Evolutionary conservation across 148 eudicot species (phyloP).

Genomic region (Camellia sinensis): DNA sequence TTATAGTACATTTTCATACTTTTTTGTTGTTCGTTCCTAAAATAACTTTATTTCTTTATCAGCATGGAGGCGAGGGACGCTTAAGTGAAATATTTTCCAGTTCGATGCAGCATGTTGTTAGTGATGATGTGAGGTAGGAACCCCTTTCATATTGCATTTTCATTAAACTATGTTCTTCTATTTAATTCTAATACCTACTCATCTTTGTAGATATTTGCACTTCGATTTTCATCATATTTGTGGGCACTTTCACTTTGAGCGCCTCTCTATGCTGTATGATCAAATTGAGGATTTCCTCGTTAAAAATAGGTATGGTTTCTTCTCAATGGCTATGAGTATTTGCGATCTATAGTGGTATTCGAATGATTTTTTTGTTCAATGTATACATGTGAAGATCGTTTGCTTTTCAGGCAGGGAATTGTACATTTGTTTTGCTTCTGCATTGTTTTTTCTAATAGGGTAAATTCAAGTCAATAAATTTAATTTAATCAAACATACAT

Average conservation of each 20-base stretch:
- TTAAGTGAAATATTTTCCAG: constrained; percentile 66
- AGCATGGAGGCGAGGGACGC: constrained; percentile 95
- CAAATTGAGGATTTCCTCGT: constrained; percentile 78
- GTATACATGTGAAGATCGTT: neutral
- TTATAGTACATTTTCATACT: constrained; percentile 6
- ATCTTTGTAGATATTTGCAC: constrained; percentile 63
- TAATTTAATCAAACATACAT: neutral
- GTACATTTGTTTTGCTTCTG: neutral
- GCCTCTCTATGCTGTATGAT: constrained; percentile 80
- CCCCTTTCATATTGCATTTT: neutral
- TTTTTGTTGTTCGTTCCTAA: neutral
- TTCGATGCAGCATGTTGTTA: constrained; percentile 61
- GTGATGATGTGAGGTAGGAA: constrained; percentile 73
- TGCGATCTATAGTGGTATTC: neutral
- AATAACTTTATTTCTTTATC: constrained; percentile 19
- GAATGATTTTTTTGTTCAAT: neutral
- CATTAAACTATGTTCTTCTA: neutral
- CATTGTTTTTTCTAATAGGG: neutral
- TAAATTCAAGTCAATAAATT: neutral
- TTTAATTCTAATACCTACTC: constrained; percentile 14
- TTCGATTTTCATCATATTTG: constrained; percentile 91
- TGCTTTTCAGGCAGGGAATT: neutral
- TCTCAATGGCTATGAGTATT: neutral
- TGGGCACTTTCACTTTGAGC: constrained; percentile 88
- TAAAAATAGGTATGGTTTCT: constrained; percentile 63